phyloP scores from a whole-genome alignment of 148 eudicot genomes.

The Vaccinium corymbosum region DNA sequence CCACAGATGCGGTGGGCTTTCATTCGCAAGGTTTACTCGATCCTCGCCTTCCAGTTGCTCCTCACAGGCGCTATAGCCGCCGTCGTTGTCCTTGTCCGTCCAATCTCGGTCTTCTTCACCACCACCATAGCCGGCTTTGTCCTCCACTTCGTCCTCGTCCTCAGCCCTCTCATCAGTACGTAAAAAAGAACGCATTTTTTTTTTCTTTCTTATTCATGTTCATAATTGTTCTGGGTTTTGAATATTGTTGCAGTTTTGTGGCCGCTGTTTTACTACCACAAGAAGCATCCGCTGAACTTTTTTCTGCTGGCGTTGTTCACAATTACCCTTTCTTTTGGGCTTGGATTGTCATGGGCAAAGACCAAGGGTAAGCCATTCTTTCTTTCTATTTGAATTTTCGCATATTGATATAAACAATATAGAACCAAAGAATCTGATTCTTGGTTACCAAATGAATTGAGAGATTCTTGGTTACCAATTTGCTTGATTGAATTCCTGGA shows the following conservation, averaged over 20 bases:
- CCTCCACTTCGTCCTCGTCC: constrained; percentile 56
- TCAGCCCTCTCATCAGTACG: constrained; percentile 69
- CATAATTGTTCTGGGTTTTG: neutral
- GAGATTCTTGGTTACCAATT: neutral
- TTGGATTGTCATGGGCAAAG: constrained; percentile 57
- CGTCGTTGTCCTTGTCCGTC: constrained; percentile 56
- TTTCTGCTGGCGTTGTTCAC: no score
- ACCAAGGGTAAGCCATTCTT: constrained; percentile 36
- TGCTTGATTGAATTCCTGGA: neutral
- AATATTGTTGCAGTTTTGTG: constrained; percentile 36
- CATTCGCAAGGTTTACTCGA: constrained; percentile 71
- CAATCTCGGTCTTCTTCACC: constrained; percentile 55
- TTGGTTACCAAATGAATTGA: neutral
- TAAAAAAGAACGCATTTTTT: neutral
- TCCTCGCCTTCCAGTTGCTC: constrained; percentile 66
- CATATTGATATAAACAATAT: neutral
- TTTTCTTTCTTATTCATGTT: no score
- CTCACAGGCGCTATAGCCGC: constrained; percentile 69
- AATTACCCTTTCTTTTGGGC: constrained; percentile 30
- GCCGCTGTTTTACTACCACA: constrained; percentile 44
- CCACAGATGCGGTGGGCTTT: constrained; percentile 85
- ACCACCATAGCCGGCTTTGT: constrained; percentile 56
- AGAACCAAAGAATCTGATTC: neutral
- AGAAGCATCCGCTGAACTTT: constrained; percentile 46
- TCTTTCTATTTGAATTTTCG: neutral